phyloP scores from a whole-genome alignment of 345 rosid species.

The Gossypium sturtianum region DNA sequence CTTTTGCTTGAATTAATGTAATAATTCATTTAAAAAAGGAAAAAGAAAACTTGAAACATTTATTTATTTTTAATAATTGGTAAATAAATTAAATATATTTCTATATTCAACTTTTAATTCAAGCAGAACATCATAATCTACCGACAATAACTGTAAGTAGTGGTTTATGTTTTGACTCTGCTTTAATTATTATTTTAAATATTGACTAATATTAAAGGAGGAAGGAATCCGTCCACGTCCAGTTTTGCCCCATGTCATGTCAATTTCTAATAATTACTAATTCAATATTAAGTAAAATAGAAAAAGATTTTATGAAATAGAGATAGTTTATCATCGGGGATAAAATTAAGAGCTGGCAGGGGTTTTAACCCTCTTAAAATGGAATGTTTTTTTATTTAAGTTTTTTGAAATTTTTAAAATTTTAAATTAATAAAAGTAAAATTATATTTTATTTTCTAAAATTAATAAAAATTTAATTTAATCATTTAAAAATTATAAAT shows the following conservation, averaged over 20 bases:
- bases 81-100: too few relatives aligned
- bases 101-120: neutral
- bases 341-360: rapidly evolving
- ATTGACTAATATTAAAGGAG: neutral
- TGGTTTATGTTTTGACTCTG: neutral
- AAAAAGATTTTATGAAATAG: rapidly evolving
- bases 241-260: neutral
- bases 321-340: rapidly evolving
- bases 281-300: too few relatives aligned
- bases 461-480: too few relatives aligned
- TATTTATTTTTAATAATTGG: too few relatives aligned
- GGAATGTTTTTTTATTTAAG: too few relatives aligned
- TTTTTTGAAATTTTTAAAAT: too few relatives aligned
- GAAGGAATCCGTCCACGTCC: neutral
- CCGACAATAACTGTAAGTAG: neutral
- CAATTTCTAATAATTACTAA: neutral
- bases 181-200: neutral
- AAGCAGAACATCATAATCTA: neutral
- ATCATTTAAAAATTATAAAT: too few relatives aligned
- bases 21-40: neutral
- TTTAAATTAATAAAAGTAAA: too few relatives aligned
- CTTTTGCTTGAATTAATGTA: neutral
- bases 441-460: rapidly evolving
- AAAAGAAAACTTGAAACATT: too few relatives aligned
- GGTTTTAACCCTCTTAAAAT: rapidly evolving